phyloP scores from a whole-genome alignment of 441 rosid genomes.

The Metrosideros polymorpha region DNA sequence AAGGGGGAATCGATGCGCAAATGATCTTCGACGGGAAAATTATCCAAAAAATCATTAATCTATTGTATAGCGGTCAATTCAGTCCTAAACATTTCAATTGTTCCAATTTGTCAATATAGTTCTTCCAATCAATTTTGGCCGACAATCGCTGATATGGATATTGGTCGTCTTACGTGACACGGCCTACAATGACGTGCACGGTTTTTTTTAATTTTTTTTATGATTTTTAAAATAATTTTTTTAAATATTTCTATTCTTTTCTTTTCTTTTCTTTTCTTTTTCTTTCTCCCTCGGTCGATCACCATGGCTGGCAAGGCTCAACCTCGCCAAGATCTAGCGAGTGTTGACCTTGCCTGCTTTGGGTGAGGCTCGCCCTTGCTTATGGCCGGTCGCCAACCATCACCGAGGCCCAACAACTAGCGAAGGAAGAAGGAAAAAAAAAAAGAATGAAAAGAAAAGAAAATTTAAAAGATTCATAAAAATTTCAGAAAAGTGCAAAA shows the following conservation, averaged over 20 bases:
- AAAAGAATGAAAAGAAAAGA: not conserved
- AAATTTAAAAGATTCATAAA: not conserved
- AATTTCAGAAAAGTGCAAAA: not conserved
- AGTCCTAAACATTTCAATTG: accelerated
- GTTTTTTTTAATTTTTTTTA: not conserved
- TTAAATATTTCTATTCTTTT: not conserved
- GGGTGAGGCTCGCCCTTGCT: not conserved
- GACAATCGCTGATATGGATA: accelerated
- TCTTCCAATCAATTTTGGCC: not conserved
- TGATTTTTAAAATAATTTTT: no score
- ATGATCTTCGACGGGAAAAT: not conserved
- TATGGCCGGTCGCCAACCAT: accelerated
- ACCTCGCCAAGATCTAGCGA: no score
- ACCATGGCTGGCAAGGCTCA: not conserved
- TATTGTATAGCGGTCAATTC: not conserved
- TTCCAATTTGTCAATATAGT: not conserved
- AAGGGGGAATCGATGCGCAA: not conserved
- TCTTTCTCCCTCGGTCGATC: not conserved
- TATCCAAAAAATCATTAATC: not conserved
- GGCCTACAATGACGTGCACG: accelerated
- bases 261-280: not conserved
- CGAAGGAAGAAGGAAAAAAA: not conserved
- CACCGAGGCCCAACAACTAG: accelerated
- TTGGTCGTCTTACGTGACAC: not conserved
- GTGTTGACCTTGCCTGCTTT: not conserved